Evolutionary conservation across 2,329 filamentous ascomycete genomes (phyloP).

Genomic region (Periconia sp.): DNA sequence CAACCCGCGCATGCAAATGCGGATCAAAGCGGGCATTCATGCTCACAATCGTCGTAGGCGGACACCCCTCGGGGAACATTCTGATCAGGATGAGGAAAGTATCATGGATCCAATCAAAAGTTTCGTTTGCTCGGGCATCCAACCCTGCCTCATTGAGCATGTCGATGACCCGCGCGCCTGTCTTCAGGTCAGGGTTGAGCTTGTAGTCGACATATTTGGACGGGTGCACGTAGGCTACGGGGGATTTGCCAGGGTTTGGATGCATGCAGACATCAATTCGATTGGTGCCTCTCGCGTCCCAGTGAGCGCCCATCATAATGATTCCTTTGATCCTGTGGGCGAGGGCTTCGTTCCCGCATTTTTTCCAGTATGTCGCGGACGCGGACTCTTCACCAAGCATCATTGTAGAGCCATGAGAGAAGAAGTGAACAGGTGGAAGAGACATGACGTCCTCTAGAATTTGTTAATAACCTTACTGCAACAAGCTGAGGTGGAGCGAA

Average conservation of each 20-base stretch:
- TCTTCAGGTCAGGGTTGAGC: slow-evolving; percentile 65
- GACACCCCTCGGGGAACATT: slow-evolving; percentile 71
- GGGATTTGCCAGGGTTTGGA: slow-evolving; percentile 64
- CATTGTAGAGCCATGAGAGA: slow-evolving; percentile 75
- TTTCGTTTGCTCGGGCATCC: slow-evolving; percentile 58
- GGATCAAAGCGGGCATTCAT: slow-evolving; percentile 64
- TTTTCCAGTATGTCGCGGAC: slow-evolving; percentile 70
- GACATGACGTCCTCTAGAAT: slow-evolving; percentile 22
- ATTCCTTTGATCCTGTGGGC: slow-evolving; percentile 65
- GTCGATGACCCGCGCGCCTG: slow-evolving; percentile 56
- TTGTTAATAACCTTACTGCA: not conserved
- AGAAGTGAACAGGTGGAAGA: slow-evolving; percentile 67
- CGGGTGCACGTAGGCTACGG: slow-evolving; percentile 71
- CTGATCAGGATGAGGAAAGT: slow-evolving; percentile 71
- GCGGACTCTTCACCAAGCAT: slow-evolving; percentile 70
- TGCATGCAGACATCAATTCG: slow-evolving; percentile 67
- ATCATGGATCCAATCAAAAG: slow-evolving; percentile 76
- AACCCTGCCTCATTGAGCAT: slow-evolving; percentile 61
- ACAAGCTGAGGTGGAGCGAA: no score
- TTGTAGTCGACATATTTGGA: slow-evolving; percentile 69
- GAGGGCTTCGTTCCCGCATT: slow-evolving; percentile 67
- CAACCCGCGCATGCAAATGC: slow-evolving; percentile 64
- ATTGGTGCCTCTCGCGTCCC: slow-evolving; percentile 62
- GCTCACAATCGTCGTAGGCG: slow-evolving; percentile 67
- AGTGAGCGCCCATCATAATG: slow-evolving; percentile 74